Base-by-base conservation (phyloP, 768 basidiomycete genomes). In the Phaeolepiota aurea region DNA sequence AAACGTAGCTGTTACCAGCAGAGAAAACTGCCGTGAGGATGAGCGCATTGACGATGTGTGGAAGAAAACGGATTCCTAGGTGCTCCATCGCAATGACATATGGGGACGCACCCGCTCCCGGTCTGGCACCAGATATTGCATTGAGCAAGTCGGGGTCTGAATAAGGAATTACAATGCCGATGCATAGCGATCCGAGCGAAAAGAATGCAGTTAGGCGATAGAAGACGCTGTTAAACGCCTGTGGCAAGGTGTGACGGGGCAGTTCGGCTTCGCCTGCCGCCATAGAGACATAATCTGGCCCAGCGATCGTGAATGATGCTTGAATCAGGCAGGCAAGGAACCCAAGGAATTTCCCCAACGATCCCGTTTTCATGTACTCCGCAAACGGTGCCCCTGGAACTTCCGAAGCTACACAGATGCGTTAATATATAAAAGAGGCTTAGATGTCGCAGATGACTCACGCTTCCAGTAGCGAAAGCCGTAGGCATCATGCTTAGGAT, bases 11-110 rank as follows among this genome's bases (percentile, higher is more conserved):
- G 46, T 84, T 86, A 33, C 78, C 79, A 14, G 83, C 81, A 30
- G 82, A 84, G 58, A 83, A 85, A 1, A 82, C 73, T 20, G 75
- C 64, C 1, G 82, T 74, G 46, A 89, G 64, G 46, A 89, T 61
- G 35, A 74, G 60, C 2, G 76, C 85, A 55, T 89, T 91, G 44
- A 89, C 71, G 54, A 90, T 76, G 37, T 76, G 74, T 4, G 78
- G 78, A 7, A 85, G 61, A 3, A 72, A 68, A 41, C 72, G 76
- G 49, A 90, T 84, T 4, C 78, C 69, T 30, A 87, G 68, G 30
- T 72, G 68, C 41, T 65, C 63, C 70, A 92, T 87, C 12, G 87
- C 87, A 44, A 91, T 82, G 32, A 91, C 87, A 62, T 89, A 93
- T 0, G 89, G 88, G 5, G 83, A 86, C 19, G 82, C 64, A 2